Evolutionary conservation across 73 alveolate genomes (phyloP).

Genomic region (Paramecium tetraurelia): DNA sequence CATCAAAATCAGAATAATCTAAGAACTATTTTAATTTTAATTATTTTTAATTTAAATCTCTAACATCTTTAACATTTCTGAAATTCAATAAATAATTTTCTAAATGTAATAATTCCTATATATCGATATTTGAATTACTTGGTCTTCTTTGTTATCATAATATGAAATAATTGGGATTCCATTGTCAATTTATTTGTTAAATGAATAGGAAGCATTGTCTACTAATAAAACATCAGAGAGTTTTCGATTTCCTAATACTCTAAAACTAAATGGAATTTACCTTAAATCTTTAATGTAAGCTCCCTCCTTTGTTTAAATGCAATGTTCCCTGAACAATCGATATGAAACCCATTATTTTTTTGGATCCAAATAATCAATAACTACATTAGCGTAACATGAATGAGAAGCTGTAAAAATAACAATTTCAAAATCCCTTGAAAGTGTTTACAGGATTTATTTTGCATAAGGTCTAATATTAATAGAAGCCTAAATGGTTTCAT

Average conservation of each 20-base stretch:
- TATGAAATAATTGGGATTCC: conserved; percentile 58
- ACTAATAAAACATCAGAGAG: conserved; percentile 80
- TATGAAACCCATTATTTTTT: conserved; percentile 76
- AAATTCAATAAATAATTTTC: conserved; percentile 13
- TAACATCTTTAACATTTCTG: not conserved
- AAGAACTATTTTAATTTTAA: not conserved
- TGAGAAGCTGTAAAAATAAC: conserved; percentile 94
- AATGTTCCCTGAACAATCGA: conserved; percentile 89
- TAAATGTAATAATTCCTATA: conserved; percentile 10
- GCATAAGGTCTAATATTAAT: conserved; percentile 90
- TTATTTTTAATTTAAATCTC: not conserved
- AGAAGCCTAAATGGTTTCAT: conserved; percentile 74
- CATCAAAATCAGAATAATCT: not conserved
- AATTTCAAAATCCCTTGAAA: conserved; percentile 77
- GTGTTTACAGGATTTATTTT: conserved; percentile 78
- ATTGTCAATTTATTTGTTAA: conserved; percentile 83
- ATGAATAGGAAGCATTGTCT: conserved; percentile 93
- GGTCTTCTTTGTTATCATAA: conserved; percentile 9
- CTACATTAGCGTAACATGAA: conserved; percentile 93
- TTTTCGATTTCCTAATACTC: conserved; percentile 83
- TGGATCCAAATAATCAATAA: conserved; percentile 92
- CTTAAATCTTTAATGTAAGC: conserved; percentile 92
- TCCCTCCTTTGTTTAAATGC: conserved; percentile 82
- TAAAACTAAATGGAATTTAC: not conserved
- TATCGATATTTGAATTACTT: not conserved